Percentiles rank a stretch among this genome's conserved stretches.
Conservation (phyloP, 2,329 filamentous ascomycete genomes). For the Ascosphaera apis region DNA sequence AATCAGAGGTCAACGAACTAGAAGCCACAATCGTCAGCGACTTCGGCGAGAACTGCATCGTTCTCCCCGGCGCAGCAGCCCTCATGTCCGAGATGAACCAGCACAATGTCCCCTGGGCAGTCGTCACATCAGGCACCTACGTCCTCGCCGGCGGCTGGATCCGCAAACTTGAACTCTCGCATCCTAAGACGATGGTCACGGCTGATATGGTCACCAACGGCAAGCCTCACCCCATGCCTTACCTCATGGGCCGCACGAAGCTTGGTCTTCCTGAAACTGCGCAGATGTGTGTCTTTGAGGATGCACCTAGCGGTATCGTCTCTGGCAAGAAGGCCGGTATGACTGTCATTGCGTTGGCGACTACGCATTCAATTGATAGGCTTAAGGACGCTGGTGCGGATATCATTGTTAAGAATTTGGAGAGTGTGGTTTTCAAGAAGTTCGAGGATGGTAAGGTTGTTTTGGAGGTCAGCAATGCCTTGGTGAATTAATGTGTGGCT, state of each 20-base stretch:
- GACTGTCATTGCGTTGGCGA: constrained; percentile 62
- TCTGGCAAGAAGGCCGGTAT: constrained; percentile 73
- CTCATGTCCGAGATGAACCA: constrained; percentile 44
- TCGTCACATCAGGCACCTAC: constrained; percentile 50
- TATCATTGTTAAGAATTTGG: constrained; percentile 64
- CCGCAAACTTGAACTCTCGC: constrained; percentile 38
- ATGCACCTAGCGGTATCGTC: constrained; percentile 64
- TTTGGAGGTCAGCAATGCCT: constrained; percentile 43
- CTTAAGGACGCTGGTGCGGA: constrained; percentile 57
- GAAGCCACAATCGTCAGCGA: constrained; percentile 57
- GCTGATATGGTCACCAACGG: constrained; percentile 54
- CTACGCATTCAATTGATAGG: constrained; percentile 55
- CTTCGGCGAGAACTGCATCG: constrained; percentile 54
- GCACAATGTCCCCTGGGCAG: constrained; percentile 51
- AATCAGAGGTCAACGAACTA: constrained; percentile 50
- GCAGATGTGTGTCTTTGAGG: constrained; percentile 57
- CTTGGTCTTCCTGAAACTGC: constrained; percentile 28
- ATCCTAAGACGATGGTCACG: constrained; percentile 43
- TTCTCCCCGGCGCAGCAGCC: constrained; percentile 60
- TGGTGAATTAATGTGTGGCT: constrained; percentile 5
- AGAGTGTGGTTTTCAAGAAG: constrained; percentile 41
- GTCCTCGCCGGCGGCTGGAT: constrained; percentile 51
- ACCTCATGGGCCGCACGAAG: constrained; percentile 40
- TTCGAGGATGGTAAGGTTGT: constrained; percentile 34
- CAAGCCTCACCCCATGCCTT: constrained; percentile 58